Percentiles rank a stretch among this genome's conserved stretches.
Conservation (phyloP, 495 filamentous ascomycete species). For the Aspergillus homomorphus region DNA sequence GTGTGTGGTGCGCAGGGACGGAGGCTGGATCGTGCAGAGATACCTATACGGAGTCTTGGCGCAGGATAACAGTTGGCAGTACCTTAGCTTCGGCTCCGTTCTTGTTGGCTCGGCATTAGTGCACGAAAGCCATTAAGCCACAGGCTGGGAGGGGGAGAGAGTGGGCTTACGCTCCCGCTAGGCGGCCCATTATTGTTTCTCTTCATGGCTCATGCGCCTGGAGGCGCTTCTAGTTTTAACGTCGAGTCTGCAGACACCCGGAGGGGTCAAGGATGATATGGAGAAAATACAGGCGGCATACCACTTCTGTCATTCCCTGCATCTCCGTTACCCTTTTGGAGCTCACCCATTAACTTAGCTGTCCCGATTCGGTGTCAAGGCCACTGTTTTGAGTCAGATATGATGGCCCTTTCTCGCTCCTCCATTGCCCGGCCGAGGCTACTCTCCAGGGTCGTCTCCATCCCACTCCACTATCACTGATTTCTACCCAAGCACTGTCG, state of each 20-base stretch:
- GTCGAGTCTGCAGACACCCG: neutral
- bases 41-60: slow-evolving; percentile 4
- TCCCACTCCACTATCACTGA: neutral
- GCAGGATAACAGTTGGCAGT: slow-evolving; percentile 5
- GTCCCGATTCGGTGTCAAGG: neutral
- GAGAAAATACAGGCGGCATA: neutral
- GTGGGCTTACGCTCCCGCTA: neutral
- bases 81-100: slow-evolving; percentile 5
- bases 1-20: neutral
- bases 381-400: neutral
- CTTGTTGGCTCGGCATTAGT: slow-evolving; percentile 9
- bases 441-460: neutral
- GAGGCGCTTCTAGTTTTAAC: neutral
- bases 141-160: too few species aligned
- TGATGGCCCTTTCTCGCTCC: neutral
- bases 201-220: neutral
- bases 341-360: neutral
- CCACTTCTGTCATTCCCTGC: neutral
- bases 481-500: neutral
- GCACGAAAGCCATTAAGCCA: neutral
- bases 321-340: neutral
- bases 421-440: neutral
- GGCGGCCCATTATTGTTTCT: neutral
- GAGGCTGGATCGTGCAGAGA: neutral
- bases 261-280: neutral